Base-by-base conservation (phyloP, 176 grass and related monocot species). In the Stipa capillata region DNA sequence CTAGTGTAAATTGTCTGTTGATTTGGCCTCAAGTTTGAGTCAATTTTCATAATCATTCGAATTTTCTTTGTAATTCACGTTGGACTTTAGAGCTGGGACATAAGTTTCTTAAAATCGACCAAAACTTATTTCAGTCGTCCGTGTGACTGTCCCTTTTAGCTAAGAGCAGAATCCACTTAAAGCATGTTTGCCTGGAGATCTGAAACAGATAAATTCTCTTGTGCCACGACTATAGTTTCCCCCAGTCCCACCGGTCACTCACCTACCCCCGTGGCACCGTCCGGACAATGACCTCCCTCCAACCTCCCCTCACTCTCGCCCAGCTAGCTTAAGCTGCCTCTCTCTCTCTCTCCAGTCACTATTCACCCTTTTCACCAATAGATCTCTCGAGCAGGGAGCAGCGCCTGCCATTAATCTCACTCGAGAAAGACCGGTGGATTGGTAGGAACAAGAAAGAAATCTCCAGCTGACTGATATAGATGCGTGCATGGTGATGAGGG, bases 261-360 rank as follows among this genome's bases (percentile, higher is more conserved):
- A n/a, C n/a, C n/a, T n/a, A n/a, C n/a, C n/a, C n/a, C n/a, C 21
- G 6, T 32, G 18, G 41, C 29, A 23, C 21, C 52, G 2, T 29
- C 40, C 65, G n/a, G 91, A 87, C 41, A 87, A 73, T 15, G 78
- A 91, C 88, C 13, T 62, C 61, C 47, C 71, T 84, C 92, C 91
- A 23, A 79, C 77, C 48, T 25, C 3, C 24, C 32, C 25, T 5
- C n/a, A 32, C 48, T 39, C 44, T 37, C 15, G 4, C 20, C 57
- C 21, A 65, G 29, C 75, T 50, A 14, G 36, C 53, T 65, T 8
- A 28, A 55, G 21, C 32, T 79, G 42, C 27, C 32, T 3, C 36
- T 4, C 24, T 20, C 49, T 52, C 49, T 20, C 48, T 48, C 2
- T 36, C 34, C 5, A 7, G 47, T 2, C 44, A 17, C 15, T n/a